Evolutionary conservation across 2,329 filamentous ascomycete genomes (phyloP).

Genomic region (Trichophyton benhamiae): DNA sequence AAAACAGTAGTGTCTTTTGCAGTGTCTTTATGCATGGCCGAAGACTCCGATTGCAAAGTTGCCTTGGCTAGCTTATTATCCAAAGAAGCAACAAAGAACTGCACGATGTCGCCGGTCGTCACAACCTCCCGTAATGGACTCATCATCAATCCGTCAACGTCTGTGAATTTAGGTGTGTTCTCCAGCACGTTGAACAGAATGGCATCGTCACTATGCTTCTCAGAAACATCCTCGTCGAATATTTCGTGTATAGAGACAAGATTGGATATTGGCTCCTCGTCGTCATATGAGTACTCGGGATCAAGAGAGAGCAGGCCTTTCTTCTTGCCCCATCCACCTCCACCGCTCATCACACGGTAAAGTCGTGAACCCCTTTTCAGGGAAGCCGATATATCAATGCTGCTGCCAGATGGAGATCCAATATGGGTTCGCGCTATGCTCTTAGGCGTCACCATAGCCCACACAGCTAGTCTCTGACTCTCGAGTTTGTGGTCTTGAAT

Average conservation of each 20-base stretch:
- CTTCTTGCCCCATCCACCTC: slow-evolving; percentile 36
- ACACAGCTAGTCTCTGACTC: slow-evolving; percentile 29
- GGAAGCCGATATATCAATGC: slow-evolving; percentile 18
- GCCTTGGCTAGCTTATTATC: neutral
- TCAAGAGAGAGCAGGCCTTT: slow-evolving; percentile 33
- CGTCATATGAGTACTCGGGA: slow-evolving; percentile 22
- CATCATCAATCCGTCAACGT: slow-evolving; percentile 21
- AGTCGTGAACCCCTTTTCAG: slow-evolving; percentile 26
- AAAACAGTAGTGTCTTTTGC: neutral
- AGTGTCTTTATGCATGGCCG: neutral
- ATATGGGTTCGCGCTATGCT: slow-evolving; percentile 11
- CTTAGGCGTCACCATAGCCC: slow-evolving; percentile 25
- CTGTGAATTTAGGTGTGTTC: slow-evolving; percentile 15
- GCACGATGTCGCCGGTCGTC: slow-evolving; percentile 27
- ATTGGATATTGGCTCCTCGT: slow-evolving; percentile 10
- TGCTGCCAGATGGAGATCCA: neutral
- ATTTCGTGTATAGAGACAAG: slow-evolving; percentile 18
- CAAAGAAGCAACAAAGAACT: slow-evolving; percentile 28
- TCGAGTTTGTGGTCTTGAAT: slow-evolving; percentile 27
- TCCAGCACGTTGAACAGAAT: slow-evolving; percentile 5
- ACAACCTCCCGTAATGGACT: slow-evolving; percentile 30
- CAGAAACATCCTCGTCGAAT: slow-evolving; percentile 13
- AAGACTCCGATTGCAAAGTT: neutral
- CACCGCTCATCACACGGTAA: slow-evolving; percentile 33
- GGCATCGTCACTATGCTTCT: neutral